Evolutionary conservation across 2,329 filamentous ascomycete genomes (phyloP), one percentile per base, ranked within the genome.

Genomic region (Arthroderma uncinatum): DNA sequence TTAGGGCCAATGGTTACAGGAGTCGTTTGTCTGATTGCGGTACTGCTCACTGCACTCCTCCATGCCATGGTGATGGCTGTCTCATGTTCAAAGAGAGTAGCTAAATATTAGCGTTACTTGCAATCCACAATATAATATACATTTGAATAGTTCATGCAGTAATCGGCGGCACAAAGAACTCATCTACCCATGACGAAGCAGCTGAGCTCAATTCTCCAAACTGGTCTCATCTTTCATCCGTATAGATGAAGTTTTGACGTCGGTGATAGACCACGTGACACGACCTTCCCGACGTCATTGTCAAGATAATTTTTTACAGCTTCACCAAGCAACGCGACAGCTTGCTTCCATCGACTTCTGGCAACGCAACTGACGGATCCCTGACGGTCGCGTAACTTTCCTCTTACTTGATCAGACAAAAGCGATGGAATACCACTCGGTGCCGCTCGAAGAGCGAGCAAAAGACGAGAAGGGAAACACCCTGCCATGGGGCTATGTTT

Each of bases 401-500:
- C 57, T 36, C 44, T 42, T 42, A 21, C 12, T n/a, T 2, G 12
- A 10, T 28, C n/a, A n/a, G 14, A n/a, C 21, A 6, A 16, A 12
- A 23, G 44, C 21, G 14, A 84, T 84, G 79, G 82, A 85, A 69
- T 81, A 85, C 54, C 82, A 85, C 68, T 80, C 80, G 33, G 82
- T 85, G 9, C 81, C 82, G 34, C 79, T 80, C 56, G 76, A 80
- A 63, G 82, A 85, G 69, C 79, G 81, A 64, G 81, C 80, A 33
- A 74, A 76, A 64, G 81, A 84, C 65, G 76, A 78, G 55, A 77
- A 78, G 53, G 82, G 82, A 53, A 78, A 80, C 63, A 73, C 75
- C 56, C 66, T 85, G 53, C 82, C 82, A n/a, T 85, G 81, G 81
- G 81, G 75, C 14, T 82, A 81, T 67, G 78, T 83, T 61, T 82